These are phyloP conservation scores for Phlyctochytrium arcticum DNA, from an alignment of 192 early-diverging fungal species.

Conservation along the genomic window DNA sequence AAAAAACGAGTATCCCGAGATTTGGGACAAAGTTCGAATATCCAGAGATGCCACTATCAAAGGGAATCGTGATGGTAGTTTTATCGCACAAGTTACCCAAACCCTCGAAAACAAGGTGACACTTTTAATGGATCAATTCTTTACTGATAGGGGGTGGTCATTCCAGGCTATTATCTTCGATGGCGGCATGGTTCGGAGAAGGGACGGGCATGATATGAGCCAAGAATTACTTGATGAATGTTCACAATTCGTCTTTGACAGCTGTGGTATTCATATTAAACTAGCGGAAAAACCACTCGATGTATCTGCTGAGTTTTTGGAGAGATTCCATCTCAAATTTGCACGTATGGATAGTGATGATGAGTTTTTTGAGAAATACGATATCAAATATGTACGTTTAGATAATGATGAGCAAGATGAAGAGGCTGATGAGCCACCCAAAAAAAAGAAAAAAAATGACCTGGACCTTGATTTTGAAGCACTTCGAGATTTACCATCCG, in stretches of 20 bases:
- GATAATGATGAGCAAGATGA: too few species aligned
- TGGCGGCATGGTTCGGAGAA: background rate
- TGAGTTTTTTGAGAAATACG: too few species aligned
- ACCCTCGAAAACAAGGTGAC: background rate
- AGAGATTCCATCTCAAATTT: background rate
- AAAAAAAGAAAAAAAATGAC: background rate
- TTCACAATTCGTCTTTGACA: background rate
- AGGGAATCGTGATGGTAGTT: background rate
- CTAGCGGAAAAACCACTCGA: background rate
- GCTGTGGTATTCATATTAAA: background rate
- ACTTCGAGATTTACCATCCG: background rate
- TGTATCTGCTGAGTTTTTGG: background rate
- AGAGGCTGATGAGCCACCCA: too few species aligned
- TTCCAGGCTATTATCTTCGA: background rate
- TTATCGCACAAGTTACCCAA: background rate
- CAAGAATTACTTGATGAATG: background rate
- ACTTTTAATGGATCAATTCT: background rate
- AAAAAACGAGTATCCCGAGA: background rate
- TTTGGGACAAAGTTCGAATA: background rate
- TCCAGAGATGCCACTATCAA: background rate
- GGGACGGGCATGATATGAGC: background rate
- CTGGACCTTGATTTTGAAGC: background rate
- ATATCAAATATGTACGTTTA: too few species aligned
- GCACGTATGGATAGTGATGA: background rate
- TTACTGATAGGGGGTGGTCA: background rate